phyloP scores from a whole-genome alignment of 352 stramenopile species.

The Phytopythium oedochilum region DNA sequence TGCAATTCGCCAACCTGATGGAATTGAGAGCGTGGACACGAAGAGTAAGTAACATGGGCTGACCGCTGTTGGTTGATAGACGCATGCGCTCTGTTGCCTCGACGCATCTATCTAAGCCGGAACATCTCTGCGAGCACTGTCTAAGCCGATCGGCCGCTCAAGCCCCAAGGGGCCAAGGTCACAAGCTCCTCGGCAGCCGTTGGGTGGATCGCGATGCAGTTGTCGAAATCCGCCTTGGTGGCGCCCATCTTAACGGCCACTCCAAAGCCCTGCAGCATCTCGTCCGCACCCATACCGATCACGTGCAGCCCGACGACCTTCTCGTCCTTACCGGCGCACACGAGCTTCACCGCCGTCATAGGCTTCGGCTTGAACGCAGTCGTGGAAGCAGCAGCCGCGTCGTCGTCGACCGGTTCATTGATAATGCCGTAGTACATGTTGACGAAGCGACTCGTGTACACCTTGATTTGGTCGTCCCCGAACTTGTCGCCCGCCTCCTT shows the following conservation, averaged over 20 bases:
- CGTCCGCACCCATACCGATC: constrained; percentile 93
- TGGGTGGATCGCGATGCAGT: constrained; percentile 95
- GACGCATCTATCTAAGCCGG: background rate
- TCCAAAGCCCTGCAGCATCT: constrained; percentile 99
- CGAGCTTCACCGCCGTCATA: constrained; percentile 95
- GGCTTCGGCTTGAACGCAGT: constrained; percentile 69
- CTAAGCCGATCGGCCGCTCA: constrained; percentile 23
- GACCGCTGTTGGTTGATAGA: background rate
- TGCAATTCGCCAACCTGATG: background rate
- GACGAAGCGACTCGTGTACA: constrained; percentile 93
- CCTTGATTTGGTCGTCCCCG: constrained; percentile 87
- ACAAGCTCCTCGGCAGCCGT: constrained; percentile 97
- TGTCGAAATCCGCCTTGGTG: constrained; percentile 97
- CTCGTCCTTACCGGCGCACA: constrained; percentile 86
- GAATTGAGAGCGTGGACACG: background rate
- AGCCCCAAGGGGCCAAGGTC: constrained; percentile 87
- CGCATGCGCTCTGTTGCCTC: background rate
- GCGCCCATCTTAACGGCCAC: constrained; percentile 98
- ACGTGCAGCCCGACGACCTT: constrained; percentile 97
- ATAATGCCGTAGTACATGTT: constrained; percentile 95
- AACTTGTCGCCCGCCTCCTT: constrained; percentile 85
- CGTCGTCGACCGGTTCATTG: constrained; percentile 45
- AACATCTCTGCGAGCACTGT: no score
- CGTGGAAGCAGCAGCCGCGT: background rate
- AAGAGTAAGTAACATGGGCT: background rate